A percentile compares a stretch with the other conserved stretches of the same genome.
phyloP scores from a whole-genome alignment of 2,329 filamentous ascomycete species.

The Penicillium sp. region DNA sequence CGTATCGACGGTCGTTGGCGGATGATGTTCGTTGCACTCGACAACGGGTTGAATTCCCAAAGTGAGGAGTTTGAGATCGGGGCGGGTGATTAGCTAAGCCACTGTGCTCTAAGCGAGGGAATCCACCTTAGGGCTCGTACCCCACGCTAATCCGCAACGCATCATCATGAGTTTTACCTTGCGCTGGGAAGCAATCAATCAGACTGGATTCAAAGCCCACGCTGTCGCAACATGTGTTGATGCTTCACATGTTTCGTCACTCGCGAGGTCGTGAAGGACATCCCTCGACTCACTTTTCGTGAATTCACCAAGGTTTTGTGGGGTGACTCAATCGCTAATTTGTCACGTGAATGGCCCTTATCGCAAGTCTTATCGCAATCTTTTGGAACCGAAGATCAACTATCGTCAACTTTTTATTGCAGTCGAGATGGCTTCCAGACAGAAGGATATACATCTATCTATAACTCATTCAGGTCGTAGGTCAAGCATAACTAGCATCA shows the following conservation, averaged over 20 bases:
- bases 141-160: slow-evolving; percentile 22
- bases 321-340: no score
- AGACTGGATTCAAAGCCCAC: background rate
- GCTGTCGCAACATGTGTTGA: background rate
- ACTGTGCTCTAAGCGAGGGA: slow-evolving; percentile 45
- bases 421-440: slow-evolving; percentile 15
- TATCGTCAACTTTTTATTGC: slow-evolving; percentile 11
- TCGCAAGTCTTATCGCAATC: background rate
- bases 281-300: no score
- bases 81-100: slow-evolving; percentile 46
- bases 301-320: no score
- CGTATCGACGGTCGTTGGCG: slow-evolving; percentile 53
- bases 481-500: slow-evolving; percentile 23
- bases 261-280: no score
- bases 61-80: slow-evolving; percentile 46
- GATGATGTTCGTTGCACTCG: slow-evolving; percentile 50
- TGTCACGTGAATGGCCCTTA: slow-evolving; percentile 4
- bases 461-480: slow-evolving; percentile 22
- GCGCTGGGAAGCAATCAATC: background rate
- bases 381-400: background rate
- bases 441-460: slow-evolving; percentile 33
- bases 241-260: background rate
- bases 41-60: slow-evolving; percentile 42
- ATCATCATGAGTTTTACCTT: background rate
- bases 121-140: slow-evolving; percentile 45